Evolutionary conservation across 345 rosid genomes (phyloP).

Genomic region (Melaleuca alternifolia): DNA sequence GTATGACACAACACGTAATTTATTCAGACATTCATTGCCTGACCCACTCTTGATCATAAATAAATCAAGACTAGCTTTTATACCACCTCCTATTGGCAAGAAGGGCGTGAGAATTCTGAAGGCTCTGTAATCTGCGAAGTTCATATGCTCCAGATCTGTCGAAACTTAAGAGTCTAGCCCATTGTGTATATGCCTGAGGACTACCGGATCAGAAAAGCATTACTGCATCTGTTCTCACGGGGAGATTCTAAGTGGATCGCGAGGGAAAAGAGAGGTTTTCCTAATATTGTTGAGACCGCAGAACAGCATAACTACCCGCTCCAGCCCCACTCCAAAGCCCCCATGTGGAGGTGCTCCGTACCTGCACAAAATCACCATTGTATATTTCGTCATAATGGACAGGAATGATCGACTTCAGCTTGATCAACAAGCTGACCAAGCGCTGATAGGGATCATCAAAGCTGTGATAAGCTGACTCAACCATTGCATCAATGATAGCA

Average conservation of each 20-base stretch:
- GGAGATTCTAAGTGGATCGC: constrained; percentile 66
- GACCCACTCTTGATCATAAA: background rate
- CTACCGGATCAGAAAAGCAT: background rate
- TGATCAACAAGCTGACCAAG: background rate
- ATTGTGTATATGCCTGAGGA: background rate
- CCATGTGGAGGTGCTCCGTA: constrained; percentile 88
- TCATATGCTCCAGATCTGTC: background rate
- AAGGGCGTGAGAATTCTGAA: background rate
- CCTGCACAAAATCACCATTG: constrained; percentile 16
- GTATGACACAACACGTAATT: background rate
- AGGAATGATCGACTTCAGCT: background rate
- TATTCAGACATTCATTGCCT: background rate
- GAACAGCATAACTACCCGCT: constrained; percentile 85
- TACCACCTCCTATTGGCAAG: background rate
- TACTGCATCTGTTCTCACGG: constrained; percentile 23
- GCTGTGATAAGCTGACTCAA: background rate
- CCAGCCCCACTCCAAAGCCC: constrained; percentile 84
- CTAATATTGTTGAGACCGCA: constrained; percentile 70
- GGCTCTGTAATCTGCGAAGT: background rate
- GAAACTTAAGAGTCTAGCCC: background rate
- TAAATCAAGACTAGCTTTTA: background rate
- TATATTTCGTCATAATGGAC: background rate
- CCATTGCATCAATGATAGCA: background rate
- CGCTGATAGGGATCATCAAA: background rate
- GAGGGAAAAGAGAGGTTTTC: constrained; percentile 78